Percentiles rank a stretch among this genome's conserved stretches.
Evolutionary conservation across 169 alveolate species (phyloP).

Genomic region (Theileria sp.): DNA sequence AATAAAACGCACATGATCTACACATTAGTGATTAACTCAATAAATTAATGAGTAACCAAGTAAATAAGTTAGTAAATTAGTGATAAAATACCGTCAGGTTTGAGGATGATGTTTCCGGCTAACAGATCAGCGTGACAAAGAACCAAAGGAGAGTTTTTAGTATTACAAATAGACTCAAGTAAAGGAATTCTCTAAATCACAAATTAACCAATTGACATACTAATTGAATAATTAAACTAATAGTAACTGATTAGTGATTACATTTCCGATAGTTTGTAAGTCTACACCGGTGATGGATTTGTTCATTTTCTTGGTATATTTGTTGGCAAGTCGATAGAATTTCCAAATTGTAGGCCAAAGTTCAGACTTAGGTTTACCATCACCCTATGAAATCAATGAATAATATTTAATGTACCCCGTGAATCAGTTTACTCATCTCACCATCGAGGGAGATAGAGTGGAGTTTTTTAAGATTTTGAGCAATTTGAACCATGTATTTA

Average conservation of each 20-base stretch:
- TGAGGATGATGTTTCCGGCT: slow-evolving; percentile 65
- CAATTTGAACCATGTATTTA: slow-evolving; percentile 60
- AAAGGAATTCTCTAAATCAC: slow-evolving; percentile 32
- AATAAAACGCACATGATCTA: slow-evolving; percentile 53
- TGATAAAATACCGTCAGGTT: slow-evolving; percentile 7
- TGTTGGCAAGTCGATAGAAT: slow-evolving; percentile 37
- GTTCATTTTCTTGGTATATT: neutral
- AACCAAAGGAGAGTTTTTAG: slow-evolving; percentile 70
- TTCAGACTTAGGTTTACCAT: slow-evolving; percentile 45
- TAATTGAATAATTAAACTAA: neutral
- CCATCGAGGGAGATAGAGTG: slow-evolving; percentile 59
- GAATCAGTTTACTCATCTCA: slow-evolving; percentile 37
- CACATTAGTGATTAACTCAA: neutral
- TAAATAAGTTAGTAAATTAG: neutral
- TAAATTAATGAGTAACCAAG: neutral
- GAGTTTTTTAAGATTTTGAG: slow-evolving; percentile 52
- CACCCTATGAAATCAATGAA: neutral
- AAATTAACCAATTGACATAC: neutral
- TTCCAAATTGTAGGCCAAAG: slow-evolving; percentile 74
- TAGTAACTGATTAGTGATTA: neutral
- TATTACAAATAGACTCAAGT: slow-evolving; percentile 59
- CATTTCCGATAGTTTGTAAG: slow-evolving; percentile 3
- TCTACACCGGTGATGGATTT: neutral
- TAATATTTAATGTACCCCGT: slow-evolving; percentile 14
- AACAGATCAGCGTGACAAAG: slow-evolving; percentile 74